Conservation (phyloP, 768 basidiomycete species). For the Agaricus sinodeliciosus region DNA sequence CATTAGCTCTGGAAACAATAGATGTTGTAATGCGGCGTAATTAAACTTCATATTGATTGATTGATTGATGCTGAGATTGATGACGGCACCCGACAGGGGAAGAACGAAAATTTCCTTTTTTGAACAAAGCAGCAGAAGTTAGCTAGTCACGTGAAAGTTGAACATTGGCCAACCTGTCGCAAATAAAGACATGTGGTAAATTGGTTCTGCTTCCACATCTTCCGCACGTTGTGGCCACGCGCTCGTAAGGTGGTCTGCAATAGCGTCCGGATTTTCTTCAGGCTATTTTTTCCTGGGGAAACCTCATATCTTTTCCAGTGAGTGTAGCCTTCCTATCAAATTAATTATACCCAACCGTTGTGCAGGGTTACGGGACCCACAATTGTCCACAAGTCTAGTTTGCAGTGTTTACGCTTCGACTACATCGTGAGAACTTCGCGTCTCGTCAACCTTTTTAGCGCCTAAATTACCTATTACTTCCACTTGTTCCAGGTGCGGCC, state of each 20-base stretch:
- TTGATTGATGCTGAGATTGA: background rate
- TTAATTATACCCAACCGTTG: constrained; percentile 18
- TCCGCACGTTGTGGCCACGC: constrained; percentile 21
- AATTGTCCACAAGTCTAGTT: constrained; percentile 34
- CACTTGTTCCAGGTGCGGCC: constrained; percentile 50
- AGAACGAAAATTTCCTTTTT: constrained; percentile 5
- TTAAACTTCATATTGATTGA: too few species aligned
- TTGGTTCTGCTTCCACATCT: constrained; percentile 16
- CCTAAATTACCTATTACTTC: constrained; percentile 6
- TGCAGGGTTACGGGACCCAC: constrained; percentile 41
- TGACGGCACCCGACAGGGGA: background rate
- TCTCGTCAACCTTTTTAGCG: constrained; percentile 11
- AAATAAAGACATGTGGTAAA: constrained; percentile 35
- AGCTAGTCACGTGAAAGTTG: constrained; percentile 41
- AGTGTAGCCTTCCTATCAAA: constrained; percentile 12
- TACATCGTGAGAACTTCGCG: constrained; percentile 10
- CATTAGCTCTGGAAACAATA: background rate
- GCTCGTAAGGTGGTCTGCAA: background rate
- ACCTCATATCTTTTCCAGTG: constrained; percentile 20
- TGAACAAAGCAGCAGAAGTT: constrained; percentile 5
- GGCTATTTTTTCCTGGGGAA: constrained; percentile 13
- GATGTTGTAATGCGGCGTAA: background rate
- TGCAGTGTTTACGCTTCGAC: constrained; percentile 11
- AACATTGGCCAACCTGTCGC: constrained; percentile 45
- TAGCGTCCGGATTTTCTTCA: too few species aligned